phyloP scores from a whole-genome alignment of 106 monocot species.

The Posidonia australis region DNA sequence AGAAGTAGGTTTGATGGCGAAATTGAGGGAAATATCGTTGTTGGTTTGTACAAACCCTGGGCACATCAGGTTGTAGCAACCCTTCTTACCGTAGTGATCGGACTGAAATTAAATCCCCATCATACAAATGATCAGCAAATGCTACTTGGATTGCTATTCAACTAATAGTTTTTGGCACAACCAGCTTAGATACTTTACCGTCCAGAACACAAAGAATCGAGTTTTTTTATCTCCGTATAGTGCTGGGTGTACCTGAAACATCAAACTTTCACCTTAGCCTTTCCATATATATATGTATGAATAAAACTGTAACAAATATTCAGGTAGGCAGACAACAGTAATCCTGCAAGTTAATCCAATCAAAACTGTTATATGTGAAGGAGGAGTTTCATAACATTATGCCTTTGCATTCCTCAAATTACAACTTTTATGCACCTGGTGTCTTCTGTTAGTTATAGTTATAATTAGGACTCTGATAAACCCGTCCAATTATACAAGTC shows the following conservation, averaged over 20 bases:
- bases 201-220: slow-evolving; percentile 7
- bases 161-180: neutral
- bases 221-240: slow-evolving; percentile 4
- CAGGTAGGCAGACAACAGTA: no score
- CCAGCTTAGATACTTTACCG: neutral
- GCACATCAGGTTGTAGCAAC: slow-evolving; percentile 7
- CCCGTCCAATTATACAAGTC: neutral
- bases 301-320: no score
- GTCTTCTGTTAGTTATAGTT: no score
- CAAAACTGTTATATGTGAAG: no score
- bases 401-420: no score
- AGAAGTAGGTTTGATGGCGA: neutral
- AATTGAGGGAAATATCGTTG: neutral
- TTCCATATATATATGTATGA: no score
- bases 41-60: slow-evolving; percentile 2
- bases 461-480: neutral
- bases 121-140: neutral
- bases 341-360: no score
- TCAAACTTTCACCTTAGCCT: neutral
- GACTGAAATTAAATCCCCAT: neutral
- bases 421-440: no score
- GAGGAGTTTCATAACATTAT: no score
- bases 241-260: neutral
- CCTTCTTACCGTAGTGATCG: neutral
- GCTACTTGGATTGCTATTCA: no score